Evolutionary conservation across 73 alveolate species (phyloP), one percentile per base, ranked within the genome.

Genomic region (Breviolum minutum): DNA sequence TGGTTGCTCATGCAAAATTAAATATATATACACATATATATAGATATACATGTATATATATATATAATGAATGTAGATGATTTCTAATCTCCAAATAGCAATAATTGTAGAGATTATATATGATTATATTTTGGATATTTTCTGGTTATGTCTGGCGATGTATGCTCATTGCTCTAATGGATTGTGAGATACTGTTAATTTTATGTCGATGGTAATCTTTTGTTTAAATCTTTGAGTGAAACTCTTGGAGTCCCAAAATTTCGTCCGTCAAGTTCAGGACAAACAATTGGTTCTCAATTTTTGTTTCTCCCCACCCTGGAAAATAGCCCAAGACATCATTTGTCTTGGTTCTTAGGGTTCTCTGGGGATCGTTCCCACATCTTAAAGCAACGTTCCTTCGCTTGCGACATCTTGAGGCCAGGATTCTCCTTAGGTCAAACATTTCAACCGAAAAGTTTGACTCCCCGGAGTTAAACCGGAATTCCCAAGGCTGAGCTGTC

Each of bases 281-380:
- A 90, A 27, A 90, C 14, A 48, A 16, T 54, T 32, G 26, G 26
- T 54, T 20, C 27, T 12, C 48, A 11, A 11, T n/a, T 76, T 81
- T 40, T 64, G 48, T n/a, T 60, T 69, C 86, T 19, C 27, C 32
- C 73, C 64, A n/a, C 95, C 79, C 68, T 11, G 70, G 85, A 32
- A 30, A 19, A 69, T 19, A 68, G 29, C n/a, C 24, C 85, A 63
- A 54, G 87, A 76, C 85, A 26, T 69, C 73, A 90, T 81, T 90
- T 90, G 77, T 90, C 96, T 76, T 90, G 96, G 87, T 90, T 90
- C 87, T 90, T 90, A 40, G 96, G 96, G 80, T 90, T 90, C 77
- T 90, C 96, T 54, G 96, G 96, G 68, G 96, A 90, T 73, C 96
- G 71, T 71, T 90, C 96, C 96, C 96, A 90, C 96, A 90, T 90